Evolutionary conservation across 129 eudicot species (phyloP).

Genomic region (Cynara cardunculus): DNA sequence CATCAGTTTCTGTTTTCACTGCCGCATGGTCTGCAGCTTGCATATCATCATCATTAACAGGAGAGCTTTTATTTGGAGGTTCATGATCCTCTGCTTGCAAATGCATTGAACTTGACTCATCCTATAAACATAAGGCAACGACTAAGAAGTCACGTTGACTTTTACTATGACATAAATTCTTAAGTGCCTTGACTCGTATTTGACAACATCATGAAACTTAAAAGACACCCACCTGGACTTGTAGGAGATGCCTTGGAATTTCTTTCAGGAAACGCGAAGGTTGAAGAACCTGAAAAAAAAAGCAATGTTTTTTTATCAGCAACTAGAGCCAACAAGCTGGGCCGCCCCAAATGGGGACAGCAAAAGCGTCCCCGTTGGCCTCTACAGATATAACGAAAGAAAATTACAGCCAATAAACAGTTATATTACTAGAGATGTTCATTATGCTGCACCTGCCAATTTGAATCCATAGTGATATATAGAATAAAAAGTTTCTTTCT

Average conservation of each 20-base stretch:
- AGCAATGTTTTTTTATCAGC: constrained; percentile 6
- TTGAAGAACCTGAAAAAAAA: constrained; percentile 70
- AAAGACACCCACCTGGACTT: constrained; percentile 53
- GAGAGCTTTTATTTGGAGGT: constrained; percentile 25
- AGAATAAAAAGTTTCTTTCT: constrained; percentile 78
- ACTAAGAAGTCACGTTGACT: background rate
- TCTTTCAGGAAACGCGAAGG: constrained; percentile 93
- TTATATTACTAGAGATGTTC: background rate
- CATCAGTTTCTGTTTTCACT: constrained; percentile 24
- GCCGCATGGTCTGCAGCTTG: constrained; percentile 24
- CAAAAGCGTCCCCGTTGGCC: background rate
- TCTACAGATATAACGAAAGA: background rate
- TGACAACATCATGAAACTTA: constrained; percentile 9
- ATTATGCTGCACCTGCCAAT: constrained; percentile 73
- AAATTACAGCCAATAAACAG: background rate
- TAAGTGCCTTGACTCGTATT: background rate
- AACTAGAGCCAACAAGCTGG: background rate
- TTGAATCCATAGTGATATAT: constrained; percentile 74
- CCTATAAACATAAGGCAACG: constrained; percentile 40
- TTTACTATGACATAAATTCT: background rate
- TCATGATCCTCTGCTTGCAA: constrained; percentile 28
- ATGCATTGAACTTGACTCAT: constrained; percentile 30
- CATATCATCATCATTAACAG: constrained; percentile 23
- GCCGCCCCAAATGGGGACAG: background rate
- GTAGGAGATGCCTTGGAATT: constrained; percentile 77